Evolutionary conservation across 805 yeast genomes (phyloP).

Genomic region (Lipomyces japonicus): DNA sequence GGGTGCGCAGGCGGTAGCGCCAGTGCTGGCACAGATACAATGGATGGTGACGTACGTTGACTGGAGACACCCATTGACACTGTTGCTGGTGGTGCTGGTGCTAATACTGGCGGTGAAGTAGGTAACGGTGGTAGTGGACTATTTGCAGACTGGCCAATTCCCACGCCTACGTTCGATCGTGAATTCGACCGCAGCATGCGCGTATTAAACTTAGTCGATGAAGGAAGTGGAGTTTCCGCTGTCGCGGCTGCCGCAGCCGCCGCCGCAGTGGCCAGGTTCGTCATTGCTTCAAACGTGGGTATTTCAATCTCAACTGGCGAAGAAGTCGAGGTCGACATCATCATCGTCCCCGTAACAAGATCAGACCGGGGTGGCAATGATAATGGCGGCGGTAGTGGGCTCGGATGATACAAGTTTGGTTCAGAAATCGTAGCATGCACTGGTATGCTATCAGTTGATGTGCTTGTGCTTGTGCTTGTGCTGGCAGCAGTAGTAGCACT

Average conservation of each 20-base stretch:
- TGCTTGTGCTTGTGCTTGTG: no score
- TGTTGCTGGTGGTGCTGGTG: constrained; percentile 1
- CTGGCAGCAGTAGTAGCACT: constrained; percentile 19
- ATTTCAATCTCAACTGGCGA: constrained; percentile 34
- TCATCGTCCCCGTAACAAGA: constrained; percentile 8
- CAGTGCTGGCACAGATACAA: neutral
- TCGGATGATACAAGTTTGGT: constrained; percentile 3
- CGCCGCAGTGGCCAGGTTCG: constrained; percentile 23
- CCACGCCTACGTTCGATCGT: neutral
- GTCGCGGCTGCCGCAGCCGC: constrained; percentile 29
- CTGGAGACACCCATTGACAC: no score
- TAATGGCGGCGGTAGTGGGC: constrained; percentile 7
- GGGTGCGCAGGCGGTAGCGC: neutral
- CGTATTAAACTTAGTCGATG: constrained; percentile 31
- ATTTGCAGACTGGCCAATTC: neutral
- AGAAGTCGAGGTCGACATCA: constrained; percentile 11
- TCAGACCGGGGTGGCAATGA: constrained; percentile 3
- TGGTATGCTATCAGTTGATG: no score
- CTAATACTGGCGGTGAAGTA: constrained; percentile 2
- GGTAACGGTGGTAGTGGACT: constrained; percentile 8
- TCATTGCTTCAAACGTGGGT: constrained; percentile 33
- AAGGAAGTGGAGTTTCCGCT: constrained; percentile 21
- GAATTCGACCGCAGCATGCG: constrained; percentile 31
- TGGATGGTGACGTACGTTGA: no score
- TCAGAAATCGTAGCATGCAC: constrained; percentile 4